phyloP scores from a whole-genome alignment of 2,329 filamentous ascomycete genomes.

The Colletotrichum horii region DNA sequence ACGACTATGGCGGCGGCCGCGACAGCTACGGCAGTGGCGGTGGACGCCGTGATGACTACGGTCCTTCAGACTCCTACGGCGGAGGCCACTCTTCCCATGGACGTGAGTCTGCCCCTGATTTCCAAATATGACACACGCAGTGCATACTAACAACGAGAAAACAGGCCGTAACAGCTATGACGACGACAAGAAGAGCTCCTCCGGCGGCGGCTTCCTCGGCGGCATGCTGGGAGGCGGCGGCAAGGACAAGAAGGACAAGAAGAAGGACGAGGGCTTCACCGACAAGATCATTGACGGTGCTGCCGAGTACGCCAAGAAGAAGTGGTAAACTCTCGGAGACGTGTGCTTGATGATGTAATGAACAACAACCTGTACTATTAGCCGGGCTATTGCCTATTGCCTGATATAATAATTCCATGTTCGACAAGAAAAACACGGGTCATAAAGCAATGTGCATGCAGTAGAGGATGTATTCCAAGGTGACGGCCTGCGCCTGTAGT shows the following conservation, averaged over 20 bases:
- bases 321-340: not conserved
- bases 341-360: conserved; percentile 4
- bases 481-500: not conserved
- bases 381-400: not conserved
- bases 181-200: not conserved
- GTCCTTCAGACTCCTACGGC: not conserved
- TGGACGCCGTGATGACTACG: not conserved
- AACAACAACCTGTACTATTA: conserved; percentile 7
- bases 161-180: not conserved
- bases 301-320: conserved; percentile 18
- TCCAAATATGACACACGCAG: accelerated
- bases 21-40: not conserved
- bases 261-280: conserved; percentile 3
- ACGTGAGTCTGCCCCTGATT: not conserved
- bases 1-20: not conserved
- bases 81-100: not conserved
- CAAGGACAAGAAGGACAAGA: conserved; percentile 9
- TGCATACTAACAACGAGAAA: not conserved
- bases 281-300: conserved; percentile 19
- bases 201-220: conserved; percentile 3
- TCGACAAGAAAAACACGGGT: not conserved
- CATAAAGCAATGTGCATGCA: not conserved
- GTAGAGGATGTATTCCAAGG: not conserved
- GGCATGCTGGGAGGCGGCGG: conserved; percentile 8
- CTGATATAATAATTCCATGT: not conserved